Conservation (phyloP, 2,329 filamentous ascomycete genomes). For the Acarospora socialis region DNA sequence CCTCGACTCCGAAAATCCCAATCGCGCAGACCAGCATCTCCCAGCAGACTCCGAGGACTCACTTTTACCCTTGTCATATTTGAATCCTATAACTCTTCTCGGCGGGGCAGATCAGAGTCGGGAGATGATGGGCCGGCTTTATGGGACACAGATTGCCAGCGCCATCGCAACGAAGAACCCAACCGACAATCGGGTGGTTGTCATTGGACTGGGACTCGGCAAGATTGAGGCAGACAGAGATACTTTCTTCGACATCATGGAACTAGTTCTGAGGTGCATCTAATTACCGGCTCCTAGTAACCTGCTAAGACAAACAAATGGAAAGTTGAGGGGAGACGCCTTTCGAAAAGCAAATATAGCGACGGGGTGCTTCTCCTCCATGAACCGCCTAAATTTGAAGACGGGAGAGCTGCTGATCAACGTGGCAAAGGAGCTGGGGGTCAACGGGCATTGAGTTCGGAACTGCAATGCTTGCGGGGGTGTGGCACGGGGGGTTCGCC, state of each 20-base stretch:
- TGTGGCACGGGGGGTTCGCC: too few species aligned
- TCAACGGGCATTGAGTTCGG: too few species aligned
- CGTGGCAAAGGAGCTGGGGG: too few species aligned
- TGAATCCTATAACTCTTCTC: conserved; percentile 76
- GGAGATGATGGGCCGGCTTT: conserved; percentile 73
- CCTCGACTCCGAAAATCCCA: conserved; percentile 52
- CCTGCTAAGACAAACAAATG: too few species aligned
- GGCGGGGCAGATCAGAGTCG: conserved; percentile 67
- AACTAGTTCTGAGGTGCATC: conserved; percentile 29
- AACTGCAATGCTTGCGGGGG: too few species aligned
- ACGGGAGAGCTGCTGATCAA: too few species aligned
- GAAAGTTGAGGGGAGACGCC: too few species aligned
- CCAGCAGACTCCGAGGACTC: conserved; percentile 32
- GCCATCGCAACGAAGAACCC: conserved; percentile 59
- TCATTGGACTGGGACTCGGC: conserved; percentile 44
- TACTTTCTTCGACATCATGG: conserved; percentile 28
- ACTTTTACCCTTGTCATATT: conserved; percentile 61
- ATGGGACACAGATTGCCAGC: conserved; percentile 79
- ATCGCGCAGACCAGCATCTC: conserved; percentile 40
- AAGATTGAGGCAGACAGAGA: conserved; percentile 28
- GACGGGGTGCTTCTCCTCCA: too few species aligned
- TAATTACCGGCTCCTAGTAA: too few species aligned
- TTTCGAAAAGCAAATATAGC: too few species aligned
- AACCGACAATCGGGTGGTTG: conserved; percentile 42
- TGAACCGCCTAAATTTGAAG: too few species aligned